phyloP scores from a whole-genome alignment of 768 basidiomycete genomes.

The Tylopilus rubrobrunneus region DNA sequence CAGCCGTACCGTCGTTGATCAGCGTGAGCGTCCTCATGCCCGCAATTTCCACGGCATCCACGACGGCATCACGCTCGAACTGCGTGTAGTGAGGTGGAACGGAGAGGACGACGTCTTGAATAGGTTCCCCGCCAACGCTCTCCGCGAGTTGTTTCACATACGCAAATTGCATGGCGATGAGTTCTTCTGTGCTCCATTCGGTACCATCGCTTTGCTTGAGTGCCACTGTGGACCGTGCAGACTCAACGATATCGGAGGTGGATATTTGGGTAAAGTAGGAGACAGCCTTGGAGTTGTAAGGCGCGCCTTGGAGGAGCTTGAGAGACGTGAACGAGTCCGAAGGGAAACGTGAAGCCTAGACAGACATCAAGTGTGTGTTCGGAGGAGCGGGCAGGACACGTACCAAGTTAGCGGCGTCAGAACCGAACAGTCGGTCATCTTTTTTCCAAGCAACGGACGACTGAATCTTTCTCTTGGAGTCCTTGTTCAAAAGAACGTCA shows the following conservation, averaged over 20 bases:
- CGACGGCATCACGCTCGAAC: constrained; percentile 86
- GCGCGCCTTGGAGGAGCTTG: constrained; percentile 78
- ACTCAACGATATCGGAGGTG: constrained; percentile 48
- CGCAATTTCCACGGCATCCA: constrained; percentile 89
- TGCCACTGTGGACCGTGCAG: constrained; percentile 56
- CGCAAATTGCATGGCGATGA: constrained; percentile 89
- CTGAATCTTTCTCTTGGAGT: constrained; percentile 94
- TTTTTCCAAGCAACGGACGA: constrained; percentile 90
- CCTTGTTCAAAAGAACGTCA: constrained; percentile 93
- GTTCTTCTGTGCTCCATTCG: constrained; percentile 83
- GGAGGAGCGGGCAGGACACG: constrained; percentile 29
- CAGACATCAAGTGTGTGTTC: background rate
- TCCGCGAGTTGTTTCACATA: constrained; percentile 91
- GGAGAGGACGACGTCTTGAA: constrained; percentile 82
- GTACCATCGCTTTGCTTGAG: constrained; percentile 58
- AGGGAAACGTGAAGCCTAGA: constrained; percentile 89
- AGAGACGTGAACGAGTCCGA: constrained; percentile 80
- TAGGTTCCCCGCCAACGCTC: constrained; percentile 64
- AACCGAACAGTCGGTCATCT: constrained; percentile 83
- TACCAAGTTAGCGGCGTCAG: constrained; percentile 86
- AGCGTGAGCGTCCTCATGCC: constrained; percentile 81
- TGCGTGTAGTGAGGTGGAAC: constrained; percentile 90
- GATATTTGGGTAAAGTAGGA: constrained; percentile 59
- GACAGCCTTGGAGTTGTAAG: constrained; percentile 53
- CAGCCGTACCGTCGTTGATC: constrained; percentile 89